Conservation (phyloP, 2,329 filamentous ascomycete genomes). For the Curvularia verruculosa region DNA sequence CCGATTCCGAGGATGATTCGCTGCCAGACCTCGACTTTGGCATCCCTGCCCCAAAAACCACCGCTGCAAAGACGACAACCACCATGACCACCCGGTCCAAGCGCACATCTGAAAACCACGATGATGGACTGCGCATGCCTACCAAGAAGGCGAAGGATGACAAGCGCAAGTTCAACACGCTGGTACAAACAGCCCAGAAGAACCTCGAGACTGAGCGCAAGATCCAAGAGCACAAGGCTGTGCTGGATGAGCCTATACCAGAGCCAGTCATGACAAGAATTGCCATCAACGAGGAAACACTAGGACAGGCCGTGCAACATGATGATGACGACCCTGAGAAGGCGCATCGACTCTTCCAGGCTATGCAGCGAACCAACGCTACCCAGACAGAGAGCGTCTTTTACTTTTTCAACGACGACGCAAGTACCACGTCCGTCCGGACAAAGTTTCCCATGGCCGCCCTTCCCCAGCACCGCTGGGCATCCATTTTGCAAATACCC, state of each 20-base stretch:
- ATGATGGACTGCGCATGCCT: conserved; percentile 32
- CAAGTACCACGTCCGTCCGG: conserved; percentile 3
- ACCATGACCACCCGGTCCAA: conserved; percentile 18
- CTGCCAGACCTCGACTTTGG: conserved; percentile 57
- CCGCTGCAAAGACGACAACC: conserved; percentile 12
- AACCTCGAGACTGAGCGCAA: conserved; percentile 33
- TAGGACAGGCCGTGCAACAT: conserved; percentile 59
- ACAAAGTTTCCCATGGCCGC: conserved; percentile 17
- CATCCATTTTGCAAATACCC: conserved; percentile 36
- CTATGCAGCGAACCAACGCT: conserved; percentile 67
- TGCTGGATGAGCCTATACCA: conserved; percentile 31
- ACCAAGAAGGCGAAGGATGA: conserved; percentile 20
- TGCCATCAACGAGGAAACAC: conserved; percentile 32
- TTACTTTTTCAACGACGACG: conserved; percentile 57
- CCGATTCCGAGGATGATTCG: conserved; percentile 70
- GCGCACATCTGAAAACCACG: conserved; percentile 15
- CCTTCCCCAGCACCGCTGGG: conserved; percentile 45
- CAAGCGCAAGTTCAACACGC: conserved; percentile 28
- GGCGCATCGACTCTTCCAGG: conserved; percentile 59
- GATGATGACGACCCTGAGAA: conserved; percentile 77
- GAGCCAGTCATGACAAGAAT: conserved; percentile 12
- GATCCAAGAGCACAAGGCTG: conserved; percentile 35
- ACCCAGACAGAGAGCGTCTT: conserved; percentile 60
- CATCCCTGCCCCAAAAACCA: conserved; percentile 16
- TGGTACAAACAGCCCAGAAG: conserved; percentile 34